phyloP scores from a whole-genome alignment of 2,329 filamentous ascomycete genomes.

The Emmonsiellopsis sp. region DNA sequence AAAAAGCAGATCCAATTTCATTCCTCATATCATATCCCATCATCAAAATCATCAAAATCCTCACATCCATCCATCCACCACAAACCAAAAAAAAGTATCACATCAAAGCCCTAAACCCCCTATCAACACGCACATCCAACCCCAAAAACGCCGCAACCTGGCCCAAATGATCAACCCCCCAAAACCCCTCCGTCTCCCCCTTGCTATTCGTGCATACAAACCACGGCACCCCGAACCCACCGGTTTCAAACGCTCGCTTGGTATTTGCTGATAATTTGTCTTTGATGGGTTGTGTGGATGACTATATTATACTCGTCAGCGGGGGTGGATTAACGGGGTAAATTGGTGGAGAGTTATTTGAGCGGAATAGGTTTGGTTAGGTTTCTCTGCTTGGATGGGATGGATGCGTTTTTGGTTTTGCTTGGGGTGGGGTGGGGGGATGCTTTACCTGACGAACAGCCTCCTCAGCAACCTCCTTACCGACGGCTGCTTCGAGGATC shows the following conservation, averaged over 20 bases:
- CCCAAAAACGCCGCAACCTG: constrained; percentile 46
- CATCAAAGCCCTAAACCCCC: constrained; percentile 22
- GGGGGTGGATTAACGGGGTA: neutral
- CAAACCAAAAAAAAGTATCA: constrained; percentile 6
- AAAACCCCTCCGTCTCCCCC: constrained; percentile 48
- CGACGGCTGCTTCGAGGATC: constrained; percentile 39
- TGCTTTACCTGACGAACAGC: constrained; percentile 32
- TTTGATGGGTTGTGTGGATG: constrained; percentile 36
- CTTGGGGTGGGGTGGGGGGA: too few species aligned
- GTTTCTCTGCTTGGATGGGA: too few species aligned
- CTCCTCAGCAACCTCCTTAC: constrained; percentile 33
- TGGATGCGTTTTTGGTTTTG: too few species aligned
- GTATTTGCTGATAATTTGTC: constrained; percentile 41
- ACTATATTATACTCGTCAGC: constrained; percentile 13
- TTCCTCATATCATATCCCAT: neutral
- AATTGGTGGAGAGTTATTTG: too few species aligned
- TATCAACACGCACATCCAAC: constrained; percentile 31
- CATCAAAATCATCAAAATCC: too few species aligned
- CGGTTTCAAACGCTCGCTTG: constrained; percentile 42
- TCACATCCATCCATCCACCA: too few species aligned
- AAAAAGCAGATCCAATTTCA: neutral
- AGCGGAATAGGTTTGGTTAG: too few species aligned
- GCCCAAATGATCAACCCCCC: constrained; percentile 53
- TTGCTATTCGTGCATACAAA: constrained; percentile 47
- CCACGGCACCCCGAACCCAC: constrained; percentile 55